Evolutionary conservation across 345 rosid species (phyloP).

Genomic region (Rhodomyrtus tomentosa): DNA sequence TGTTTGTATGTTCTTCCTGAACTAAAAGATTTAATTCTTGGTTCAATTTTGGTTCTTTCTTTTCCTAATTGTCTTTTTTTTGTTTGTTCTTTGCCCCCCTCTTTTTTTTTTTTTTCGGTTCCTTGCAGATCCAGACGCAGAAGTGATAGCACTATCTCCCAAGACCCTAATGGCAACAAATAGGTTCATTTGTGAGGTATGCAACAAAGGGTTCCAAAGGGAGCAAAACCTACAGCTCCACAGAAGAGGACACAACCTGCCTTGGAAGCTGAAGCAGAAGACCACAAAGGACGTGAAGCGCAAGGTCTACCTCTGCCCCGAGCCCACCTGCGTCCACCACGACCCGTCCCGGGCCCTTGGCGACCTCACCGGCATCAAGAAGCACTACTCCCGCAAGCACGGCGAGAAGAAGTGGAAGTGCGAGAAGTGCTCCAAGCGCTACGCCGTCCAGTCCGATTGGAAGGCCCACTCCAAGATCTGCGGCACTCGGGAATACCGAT

Average conservation of each 20-base stretch:
- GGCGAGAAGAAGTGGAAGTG: constrained; percentile 94
- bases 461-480: constrained; percentile 88
- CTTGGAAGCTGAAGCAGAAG: constrained; percentile 81
- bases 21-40: background rate
- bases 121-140: constrained; percentile 74
- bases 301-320: constrained; percentile 81
- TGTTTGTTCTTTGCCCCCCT: background rate
- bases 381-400: constrained; percentile 70
- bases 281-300: constrained; percentile 67
- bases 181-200: constrained; percentile 81
- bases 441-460: constrained; percentile 86
- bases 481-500: constrained; percentile 74
- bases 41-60: background rate
- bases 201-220: constrained; percentile 84
- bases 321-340: constrained; percentile 81
- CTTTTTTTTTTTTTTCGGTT: background rate
- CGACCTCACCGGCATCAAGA: constrained; percentile 76
- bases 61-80: background rate
- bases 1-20: background rate
- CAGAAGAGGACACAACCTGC: constrained; percentile 83
- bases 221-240: constrained; percentile 83
- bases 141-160: constrained; percentile 82
- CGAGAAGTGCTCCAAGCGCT: constrained; percentile 68
- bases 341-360: constrained; percentile 80
- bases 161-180: constrained; percentile 85